Percentiles rank a stretch among this genome's conserved stretches.
These are phyloP conservation scores for Fremontodendron californicum DNA, from an alignment of 345 rosid species.

Conservation along the genomic window DNA sequence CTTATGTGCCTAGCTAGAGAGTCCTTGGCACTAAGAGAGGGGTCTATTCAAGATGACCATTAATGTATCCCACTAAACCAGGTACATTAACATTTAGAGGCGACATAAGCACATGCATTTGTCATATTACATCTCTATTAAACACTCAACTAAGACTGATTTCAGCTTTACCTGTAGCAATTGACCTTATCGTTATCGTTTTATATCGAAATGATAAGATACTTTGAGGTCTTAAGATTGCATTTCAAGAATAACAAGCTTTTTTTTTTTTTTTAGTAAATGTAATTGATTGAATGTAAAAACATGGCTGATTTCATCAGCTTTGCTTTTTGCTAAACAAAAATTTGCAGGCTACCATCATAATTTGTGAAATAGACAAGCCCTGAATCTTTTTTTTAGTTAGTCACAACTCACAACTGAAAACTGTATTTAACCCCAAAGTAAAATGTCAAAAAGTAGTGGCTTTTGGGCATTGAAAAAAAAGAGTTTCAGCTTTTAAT, in stretches of 20 bases:
- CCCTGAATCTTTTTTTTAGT: slow-evolving; percentile 1
- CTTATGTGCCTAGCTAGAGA: not conserved
- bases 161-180: not conserved
- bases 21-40: not conserved
- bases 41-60: slow-evolving; percentile 32
- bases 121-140: slow-evolving; percentile 12
- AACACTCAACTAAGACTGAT: slow-evolving; percentile 4
- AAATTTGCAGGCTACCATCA: not conserved
- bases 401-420: slow-evolving; percentile 16
- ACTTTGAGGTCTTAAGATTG: not conserved
- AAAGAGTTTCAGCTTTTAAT: not conserved
- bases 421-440: slow-evolving; percentile 11
- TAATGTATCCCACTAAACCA: slow-evolving; percentile 32
- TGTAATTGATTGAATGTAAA: not conserved
- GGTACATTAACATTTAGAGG: slow-evolving; percentile 22
- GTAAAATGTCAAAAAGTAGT: slow-evolving; percentile 13
- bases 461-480: not conserved
- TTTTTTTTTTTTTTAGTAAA: not conserved
- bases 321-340: not conserved
- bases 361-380: slow-evolving; percentile 9
- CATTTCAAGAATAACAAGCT: not conserved
- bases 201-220: not conserved
- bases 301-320: not conserved
- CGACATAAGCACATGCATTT: slow-evolving; percentile 46
- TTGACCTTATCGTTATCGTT: slow-evolving; percentile 10